A percentile compares a stretch with the other conserved stretches of the same genome.
Evolutionary conservation across 2,329 filamentous ascomycete species (phyloP).

Genomic region (Phoma sp.): DNA sequence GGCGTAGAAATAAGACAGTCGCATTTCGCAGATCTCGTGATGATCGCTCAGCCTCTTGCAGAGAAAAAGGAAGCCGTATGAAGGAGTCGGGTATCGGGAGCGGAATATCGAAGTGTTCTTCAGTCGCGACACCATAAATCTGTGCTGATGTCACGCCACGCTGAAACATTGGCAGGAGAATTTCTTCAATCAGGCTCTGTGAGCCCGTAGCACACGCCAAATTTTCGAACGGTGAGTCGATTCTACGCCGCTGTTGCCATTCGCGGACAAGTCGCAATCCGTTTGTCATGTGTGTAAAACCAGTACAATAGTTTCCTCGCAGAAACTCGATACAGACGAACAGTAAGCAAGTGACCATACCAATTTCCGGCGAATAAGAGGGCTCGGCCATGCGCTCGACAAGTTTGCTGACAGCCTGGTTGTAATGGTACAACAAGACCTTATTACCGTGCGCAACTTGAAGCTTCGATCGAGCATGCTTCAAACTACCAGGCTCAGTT

Average conservation of each 20-base stretch:
- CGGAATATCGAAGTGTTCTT: conserved; percentile 15
- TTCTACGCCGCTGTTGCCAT: conserved; percentile 10
- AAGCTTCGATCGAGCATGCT: conserved; percentile 22
- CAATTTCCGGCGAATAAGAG: conserved; percentile 44
- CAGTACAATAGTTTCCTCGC: conserved; percentile 51
- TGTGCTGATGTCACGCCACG: conserved; percentile 27
- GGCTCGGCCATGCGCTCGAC: conserved; percentile 43
- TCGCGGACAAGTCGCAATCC: conserved; percentile 50
- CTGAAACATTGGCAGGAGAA: conserved; percentile 32
- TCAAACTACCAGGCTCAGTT: conserved; percentile 31
- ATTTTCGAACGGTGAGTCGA: not conserved
- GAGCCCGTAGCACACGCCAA: not conserved
- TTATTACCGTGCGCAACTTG: conserved; percentile 16
- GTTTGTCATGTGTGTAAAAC: conserved; percentile 53
- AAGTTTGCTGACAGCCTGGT: conserved; percentile 48
- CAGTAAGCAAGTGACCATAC: conserved; percentile 53
- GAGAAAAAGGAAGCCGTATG: not conserved
- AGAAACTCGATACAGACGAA: conserved; percentile 56
- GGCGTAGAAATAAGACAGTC: conserved; percentile 20
- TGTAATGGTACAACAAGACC: conserved; percentile 52
- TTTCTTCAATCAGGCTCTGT: conserved; percentile 20
- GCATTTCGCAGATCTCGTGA: conserved; percentile 32
- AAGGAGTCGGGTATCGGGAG: conserved; percentile 5
- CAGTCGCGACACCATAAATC: conserved; percentile 25
- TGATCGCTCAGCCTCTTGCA: conserved; percentile 27